A percentile compares a stretch with the other conserved stretches of the same genome.
Conservation (phyloP, 2,329 filamentous ascomycete genomes). For the Verticillium nonalfalfae region DNA sequence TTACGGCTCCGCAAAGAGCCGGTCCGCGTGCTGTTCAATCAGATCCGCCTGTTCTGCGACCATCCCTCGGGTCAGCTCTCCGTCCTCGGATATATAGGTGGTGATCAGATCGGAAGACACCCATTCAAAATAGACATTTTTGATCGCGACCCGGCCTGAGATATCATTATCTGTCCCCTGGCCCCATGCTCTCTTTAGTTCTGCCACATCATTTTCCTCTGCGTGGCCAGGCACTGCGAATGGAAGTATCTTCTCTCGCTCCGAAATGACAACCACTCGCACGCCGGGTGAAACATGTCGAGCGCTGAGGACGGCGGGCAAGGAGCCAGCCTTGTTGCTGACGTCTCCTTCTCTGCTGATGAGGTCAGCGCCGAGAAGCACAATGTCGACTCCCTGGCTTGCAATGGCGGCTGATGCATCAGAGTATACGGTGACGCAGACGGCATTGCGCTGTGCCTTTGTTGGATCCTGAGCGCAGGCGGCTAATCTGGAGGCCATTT, state of each 20-base stretch:
- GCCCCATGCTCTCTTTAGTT: slow-evolving; percentile 44
- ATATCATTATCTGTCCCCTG: slow-evolving; percentile 6
- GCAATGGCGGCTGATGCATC: slow-evolving; percentile 55
- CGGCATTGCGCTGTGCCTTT: slow-evolving; percentile 5
- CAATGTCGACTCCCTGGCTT: slow-evolving; percentile 41
- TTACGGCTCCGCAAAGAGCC: slow-evolving; percentile 36
- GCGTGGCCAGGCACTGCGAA: slow-evolving; percentile 33
- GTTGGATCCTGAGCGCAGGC: slow-evolving; percentile 14
- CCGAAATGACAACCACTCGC: slow-evolving; percentile 49
- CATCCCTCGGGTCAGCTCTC: slow-evolving; percentile 30
- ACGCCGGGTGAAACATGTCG: slow-evolving; percentile 37
- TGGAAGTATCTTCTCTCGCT: slow-evolving; percentile 52
- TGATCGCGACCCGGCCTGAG: slow-evolving; percentile 24
- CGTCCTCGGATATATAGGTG: slow-evolving; percentile 48
- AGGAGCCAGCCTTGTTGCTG: slow-evolving; percentile 61
- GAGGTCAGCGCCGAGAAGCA: slow-evolving; percentile 59
- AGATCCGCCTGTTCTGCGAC: slow-evolving; percentile 31
- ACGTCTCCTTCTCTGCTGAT: slow-evolving; percentile 52
- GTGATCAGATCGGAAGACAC: slow-evolving; percentile 43
- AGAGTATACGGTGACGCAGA: slow-evolving; percentile 40
- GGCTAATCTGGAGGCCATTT: slow-evolving; percentile 40
- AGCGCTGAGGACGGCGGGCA: slow-evolving; percentile 50
- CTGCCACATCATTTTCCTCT: slow-evolving; percentile 42
- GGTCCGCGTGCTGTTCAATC: slow-evolving; percentile 26
- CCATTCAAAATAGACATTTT: slow-evolving; percentile 57